phyloP scores from a whole-genome alignment of 2,329 filamentous ascomycete species.

The Cladophialophora exuberans region DNA sequence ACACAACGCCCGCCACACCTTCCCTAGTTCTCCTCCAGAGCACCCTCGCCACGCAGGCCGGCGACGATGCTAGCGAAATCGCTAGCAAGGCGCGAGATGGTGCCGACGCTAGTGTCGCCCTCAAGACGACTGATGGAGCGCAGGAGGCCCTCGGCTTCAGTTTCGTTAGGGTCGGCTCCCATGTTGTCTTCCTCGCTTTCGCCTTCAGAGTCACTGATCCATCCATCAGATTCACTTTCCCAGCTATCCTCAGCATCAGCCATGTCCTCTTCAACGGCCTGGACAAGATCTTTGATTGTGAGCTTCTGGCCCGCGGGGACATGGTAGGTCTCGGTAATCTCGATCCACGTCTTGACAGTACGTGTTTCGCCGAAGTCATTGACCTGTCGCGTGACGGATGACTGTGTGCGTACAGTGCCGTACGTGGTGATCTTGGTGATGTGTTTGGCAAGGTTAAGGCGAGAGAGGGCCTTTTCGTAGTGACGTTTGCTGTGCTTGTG shows the following conservation, averaged over 20 bases:
- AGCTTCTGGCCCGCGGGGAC: slow-evolving; percentile 8
- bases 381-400: slow-evolving; percentile 16
- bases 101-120: too few species aligned
- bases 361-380: slow-evolving; percentile 20
- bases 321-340: slow-evolving; percentile 24
- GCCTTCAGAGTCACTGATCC: not conserved
- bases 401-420: slow-evolving; percentile 17
- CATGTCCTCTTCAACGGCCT: slow-evolving; percentile 16
- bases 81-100: too few species aligned
- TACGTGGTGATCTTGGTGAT: slow-evolving; percentile 16
- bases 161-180: too few species aligned
- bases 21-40: too few species aligned
- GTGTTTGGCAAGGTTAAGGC: slow-evolving; percentile 15
- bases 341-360: slow-evolving; percentile 26
- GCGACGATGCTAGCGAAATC: too few species aligned
- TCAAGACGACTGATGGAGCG: too few species aligned
- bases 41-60: too few species aligned
- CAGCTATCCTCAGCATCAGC: slow-evolving; percentile 33
- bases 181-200: slow-evolving; percentile 1
- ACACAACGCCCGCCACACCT: too few species aligned
- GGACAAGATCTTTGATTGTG: slow-evolving; percentile 11
- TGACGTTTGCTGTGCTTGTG: slow-evolving; percentile 8
- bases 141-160: too few species aligned
- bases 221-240: slow-evolving; percentile 34
- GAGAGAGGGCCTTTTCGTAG: slow-evolving; percentile 3